Base-by-base conservation (phyloP, 192 early-diverging fungal species). In the Coemansia asiatica region DNA sequence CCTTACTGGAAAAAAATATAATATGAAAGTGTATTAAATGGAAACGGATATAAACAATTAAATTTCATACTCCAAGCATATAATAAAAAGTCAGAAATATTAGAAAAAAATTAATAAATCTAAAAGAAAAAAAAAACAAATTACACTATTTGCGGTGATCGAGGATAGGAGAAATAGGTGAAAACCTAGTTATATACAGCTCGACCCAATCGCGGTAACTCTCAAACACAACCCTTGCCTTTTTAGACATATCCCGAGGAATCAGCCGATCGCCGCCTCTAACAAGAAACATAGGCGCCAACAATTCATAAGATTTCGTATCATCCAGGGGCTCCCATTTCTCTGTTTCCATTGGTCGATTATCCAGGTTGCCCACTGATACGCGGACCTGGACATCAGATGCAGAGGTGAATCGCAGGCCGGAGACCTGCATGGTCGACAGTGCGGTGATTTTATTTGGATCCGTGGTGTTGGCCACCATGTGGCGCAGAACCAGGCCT, bases 221-320 rank as follows among this genome's bases (percentile, higher is more conserved):
- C 6, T 54, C 53, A 21, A 56, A 28, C 10, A 74, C 61, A 15
- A 55, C 35, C 4, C 26, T 19, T 7, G 58, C 33, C 9, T 29
- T 56, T 16, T 25, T 10, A 0, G 31, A 22, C 15, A 60, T 16
- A 10, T 21, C 28, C 2, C 15, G 64, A 1, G 64, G 64, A 3
- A 88, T 29, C n/a, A 90, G 66, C 15, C 77, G 72, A 68, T 90
- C 91, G 25, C 91, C 90, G 35, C 89, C 89, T 2, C 25, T 67
- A 9, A 84, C 58, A 1, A 89, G n/a, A 81, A 90, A 93, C 56
- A 85, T 81, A 5, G 84, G 65, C 3, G 85, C 84, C 36, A 82
- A 46, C 1, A 88, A 60, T 49, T 63, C 64, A 66, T 92, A 91
- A 16, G 50, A 59, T 10, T 65, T 62, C 2, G 44, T 51, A 9